These are phyloP conservation scores for Picochlorum sp. DNA, from an alignment of 139 green algal genomes.

Conservation along the genomic window DNA sequence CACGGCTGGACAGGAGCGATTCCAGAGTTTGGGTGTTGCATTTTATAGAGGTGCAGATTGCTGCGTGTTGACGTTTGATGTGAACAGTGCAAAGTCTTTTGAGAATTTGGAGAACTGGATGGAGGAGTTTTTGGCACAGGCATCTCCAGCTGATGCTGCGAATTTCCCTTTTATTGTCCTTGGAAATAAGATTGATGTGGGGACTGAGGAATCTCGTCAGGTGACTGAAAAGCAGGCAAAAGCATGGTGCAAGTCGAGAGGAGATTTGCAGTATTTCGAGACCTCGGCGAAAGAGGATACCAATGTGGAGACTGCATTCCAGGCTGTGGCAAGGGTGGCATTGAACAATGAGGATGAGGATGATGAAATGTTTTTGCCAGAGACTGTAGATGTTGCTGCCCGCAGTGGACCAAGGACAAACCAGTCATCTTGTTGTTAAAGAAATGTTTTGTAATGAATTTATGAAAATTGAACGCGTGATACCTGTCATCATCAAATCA, in stretches of 20 bases:
- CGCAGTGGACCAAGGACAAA: constrained; percentile 32
- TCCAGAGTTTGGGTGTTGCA: constrained; percentile 92
- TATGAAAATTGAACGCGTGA: not conserved
- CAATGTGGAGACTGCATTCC: constrained; percentile 90
- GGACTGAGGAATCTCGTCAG: constrained; percentile 63
- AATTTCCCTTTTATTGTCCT: constrained; percentile 98
- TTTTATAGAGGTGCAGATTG: constrained; percentile 98
- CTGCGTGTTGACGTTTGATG: constrained; percentile 96
- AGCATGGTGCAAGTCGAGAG: constrained; percentile 84
- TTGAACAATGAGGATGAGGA: constrained; percentile 81
- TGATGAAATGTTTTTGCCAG: constrained; percentile 86
- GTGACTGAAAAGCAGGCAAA: constrained; percentile 92
- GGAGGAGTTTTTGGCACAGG: constrained; percentile 97
- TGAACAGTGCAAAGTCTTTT: constrained; percentile 92
- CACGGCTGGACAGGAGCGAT: constrained; percentile 95
- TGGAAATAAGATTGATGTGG: constrained; percentile 98
- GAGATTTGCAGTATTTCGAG: constrained; percentile 92
- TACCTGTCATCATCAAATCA: constrained; percentile 5
- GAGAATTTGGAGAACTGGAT: constrained; percentile 97
- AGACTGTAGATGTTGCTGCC: constrained; percentile 87
- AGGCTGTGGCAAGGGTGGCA: constrained; percentile 81
- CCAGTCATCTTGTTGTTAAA: constrained; percentile 57
- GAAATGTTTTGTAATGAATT: not conserved
- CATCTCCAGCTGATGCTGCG: constrained; percentile 73
- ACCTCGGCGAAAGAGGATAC: constrained; percentile 87